phyloP scores from a whole-genome alignment of 768 basidiomycete species.

The Tylopilus sp. region DNA sequence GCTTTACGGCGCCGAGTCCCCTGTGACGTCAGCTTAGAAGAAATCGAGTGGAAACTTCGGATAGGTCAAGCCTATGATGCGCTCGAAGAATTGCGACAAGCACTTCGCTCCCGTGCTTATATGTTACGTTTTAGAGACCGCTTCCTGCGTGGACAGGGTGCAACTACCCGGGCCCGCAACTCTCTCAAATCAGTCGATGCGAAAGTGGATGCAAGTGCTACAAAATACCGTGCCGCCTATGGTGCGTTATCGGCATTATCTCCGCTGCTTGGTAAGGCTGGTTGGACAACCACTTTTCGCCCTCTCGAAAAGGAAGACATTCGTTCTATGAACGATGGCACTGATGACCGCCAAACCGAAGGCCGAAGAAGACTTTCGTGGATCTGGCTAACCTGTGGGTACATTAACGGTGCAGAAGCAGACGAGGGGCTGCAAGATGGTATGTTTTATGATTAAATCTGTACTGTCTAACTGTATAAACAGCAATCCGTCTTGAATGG shows the following conservation, averaged over 20 bases:
- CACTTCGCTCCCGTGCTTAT: background rate
- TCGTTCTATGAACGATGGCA: background rate
- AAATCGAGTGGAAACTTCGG: background rate
- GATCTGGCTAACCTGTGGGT: background rate
- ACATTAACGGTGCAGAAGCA: background rate
- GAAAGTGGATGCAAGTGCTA: background rate
- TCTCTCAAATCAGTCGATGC: background rate
- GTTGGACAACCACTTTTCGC: background rate
- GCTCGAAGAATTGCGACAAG: background rate
- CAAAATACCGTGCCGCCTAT: background rate
- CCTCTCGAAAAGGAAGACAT: background rate
- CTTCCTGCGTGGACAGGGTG: background rate
- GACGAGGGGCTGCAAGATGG: background rate
- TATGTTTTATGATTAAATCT: background rate
- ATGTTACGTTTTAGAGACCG: background rate
- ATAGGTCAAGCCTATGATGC: background rate
- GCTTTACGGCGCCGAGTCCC: background rate
- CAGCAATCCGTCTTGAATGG: background rate
- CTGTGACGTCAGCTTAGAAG: background rate
- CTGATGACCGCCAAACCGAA: background rate
- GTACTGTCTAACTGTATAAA: background rate
- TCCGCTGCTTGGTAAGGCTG: background rate
- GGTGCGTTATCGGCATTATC: background rate
- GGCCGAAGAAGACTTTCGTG: background rate
- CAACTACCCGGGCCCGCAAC: background rate